Base-by-base conservation (phyloP, 2,329 filamentous ascomycete species). In the Exophiala aquamarina region DNA sequence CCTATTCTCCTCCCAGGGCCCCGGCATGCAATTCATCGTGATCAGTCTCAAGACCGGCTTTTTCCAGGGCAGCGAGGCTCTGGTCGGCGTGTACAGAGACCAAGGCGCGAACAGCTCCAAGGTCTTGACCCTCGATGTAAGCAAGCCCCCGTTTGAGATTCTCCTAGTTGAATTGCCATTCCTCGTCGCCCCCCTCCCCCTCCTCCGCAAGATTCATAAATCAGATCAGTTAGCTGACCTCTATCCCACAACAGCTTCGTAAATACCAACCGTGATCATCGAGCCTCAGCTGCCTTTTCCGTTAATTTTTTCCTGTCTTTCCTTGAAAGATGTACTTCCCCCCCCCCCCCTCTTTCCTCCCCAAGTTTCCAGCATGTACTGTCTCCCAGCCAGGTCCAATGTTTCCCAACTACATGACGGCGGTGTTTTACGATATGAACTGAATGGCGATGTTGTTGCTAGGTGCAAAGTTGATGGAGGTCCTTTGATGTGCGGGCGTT, bases 11-110 rank as follows among this genome's bases (percentile, higher is more conserved):
- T 15, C 10, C 31, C 14, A 55, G 47, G 89, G 89, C 1, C 93
- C 93, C 1, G 94, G 94, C 11, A 97, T 97, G 90, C 93, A 98
- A 68, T 98, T 98, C 60, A 94, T 98, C 52, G 93, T 98, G 58
- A 98, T 98, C 68, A 90, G 84, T 71, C 78, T 98, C 66, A 98
- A 98, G 78, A 87, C 90, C 0, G 91, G 90, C 1, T 75, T 98
- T 47, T 98, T 97, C 73, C 91, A 98, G 70, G 88, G 94, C 67
- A 95, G 89, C 63, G 91, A 98, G 76, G 94, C 90, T 52, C 69
- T 98, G 60, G 90, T 98, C 3, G 93, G 93, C 41, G 90, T 98
- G 9, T 97, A 95, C 74, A 79, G 93, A 57, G 94, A 98, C 64
- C 93, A 98, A 72, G 83, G 85, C 47, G 88, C 89, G 48, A 98